Conservation (phyloP, 2,329 filamentous ascomycete genomes). For the Aspergillus sclerotialis region DNA sequence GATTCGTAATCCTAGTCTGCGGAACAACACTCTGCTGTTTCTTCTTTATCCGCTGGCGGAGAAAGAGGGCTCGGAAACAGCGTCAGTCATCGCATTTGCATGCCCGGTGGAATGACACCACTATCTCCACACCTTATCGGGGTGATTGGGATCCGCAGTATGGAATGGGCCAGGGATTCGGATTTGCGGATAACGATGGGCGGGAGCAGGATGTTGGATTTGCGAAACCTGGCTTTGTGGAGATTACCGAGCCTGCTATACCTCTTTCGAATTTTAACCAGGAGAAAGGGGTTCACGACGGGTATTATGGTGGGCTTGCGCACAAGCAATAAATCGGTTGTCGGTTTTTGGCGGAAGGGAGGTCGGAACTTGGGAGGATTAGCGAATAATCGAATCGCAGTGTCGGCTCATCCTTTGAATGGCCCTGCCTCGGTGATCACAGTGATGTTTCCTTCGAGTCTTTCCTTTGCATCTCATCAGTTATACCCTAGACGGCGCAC, state of each 20-base stretch:
- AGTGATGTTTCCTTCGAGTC: too few relatives aligned
- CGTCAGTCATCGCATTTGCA: constrained; percentile 23
- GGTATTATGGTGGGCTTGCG: too few relatives aligned
- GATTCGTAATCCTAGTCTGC: constrained; percentile 31
- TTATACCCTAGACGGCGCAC: too few relatives aligned
- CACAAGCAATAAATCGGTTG: too few relatives aligned
- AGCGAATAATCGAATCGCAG: too few relatives aligned
- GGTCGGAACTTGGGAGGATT: too few relatives aligned
- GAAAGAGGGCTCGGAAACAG: constrained; percentile 24
- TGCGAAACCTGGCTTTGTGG: constrained; percentile 6
- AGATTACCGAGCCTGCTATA: constrained; percentile 3
- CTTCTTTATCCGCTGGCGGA: constrained; percentile 36
- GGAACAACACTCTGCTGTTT: constrained; percentile 31
- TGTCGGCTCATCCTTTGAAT: too few relatives aligned
- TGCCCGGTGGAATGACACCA: constrained; percentile 28
- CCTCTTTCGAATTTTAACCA: too few relatives aligned
- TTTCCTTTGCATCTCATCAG: too few relatives aligned
- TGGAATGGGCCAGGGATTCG: constrained; percentile 12
- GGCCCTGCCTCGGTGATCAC: too few relatives aligned
- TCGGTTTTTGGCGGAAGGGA: too few relatives aligned
- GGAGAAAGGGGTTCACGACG: too few relatives aligned
- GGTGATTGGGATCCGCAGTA: constrained; percentile 17
- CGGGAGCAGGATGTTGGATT: constrained; percentile 15
- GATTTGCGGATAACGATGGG: constrained; percentile 23
- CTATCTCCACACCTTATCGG: constrained; percentile 22